Evolutionary conservation across 768 basidiomycete species (phyloP).

Genomic region (Lenzites betulinus): DNA sequence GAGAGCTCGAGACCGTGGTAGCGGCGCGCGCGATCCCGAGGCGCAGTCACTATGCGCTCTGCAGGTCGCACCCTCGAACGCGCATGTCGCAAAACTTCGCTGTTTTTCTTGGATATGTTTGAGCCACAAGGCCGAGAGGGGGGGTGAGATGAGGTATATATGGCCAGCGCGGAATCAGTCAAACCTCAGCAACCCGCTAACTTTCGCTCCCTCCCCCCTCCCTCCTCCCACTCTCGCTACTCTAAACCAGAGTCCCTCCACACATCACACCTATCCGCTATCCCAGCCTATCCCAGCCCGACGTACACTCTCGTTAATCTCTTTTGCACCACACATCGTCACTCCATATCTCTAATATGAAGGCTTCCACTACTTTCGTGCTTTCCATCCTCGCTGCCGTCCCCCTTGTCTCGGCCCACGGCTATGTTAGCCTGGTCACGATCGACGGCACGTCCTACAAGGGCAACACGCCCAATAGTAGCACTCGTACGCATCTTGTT

Average conservation of each 20-base stretch:
- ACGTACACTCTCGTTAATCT: too few species aligned
- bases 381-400: slow-evolving; percentile 22
- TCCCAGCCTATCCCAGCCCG: too few species aligned
- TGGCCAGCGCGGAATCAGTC: neutral
- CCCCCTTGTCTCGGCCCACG: slow-evolving; percentile 42
- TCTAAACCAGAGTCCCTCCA: slow-evolving; percentile 1
- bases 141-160: neutral
- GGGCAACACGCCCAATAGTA: slow-evolving; percentile 45
- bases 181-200: neutral
- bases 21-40: neutral
- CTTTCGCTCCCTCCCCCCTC: neutral
- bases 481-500: slow-evolving; percentile 38
- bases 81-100: neutral
- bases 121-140: neutral
- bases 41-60: too few species aligned
- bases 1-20: neutral
- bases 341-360: neutral
- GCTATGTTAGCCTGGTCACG: slow-evolving; percentile 42
- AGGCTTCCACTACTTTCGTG: slow-evolving; percentile 8
- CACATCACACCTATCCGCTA: too few species aligned
- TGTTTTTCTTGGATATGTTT: neutral
- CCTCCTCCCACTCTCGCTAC: neutral
- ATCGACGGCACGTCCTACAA: slow-evolving; percentile 48
- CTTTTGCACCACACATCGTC: too few species aligned
- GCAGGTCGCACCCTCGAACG: neutral